These are phyloP conservation scores for Coprinopsis cinerea DNA, from an alignment of 768 basidiomycete genomes.

Conservation along the genomic window DNA sequence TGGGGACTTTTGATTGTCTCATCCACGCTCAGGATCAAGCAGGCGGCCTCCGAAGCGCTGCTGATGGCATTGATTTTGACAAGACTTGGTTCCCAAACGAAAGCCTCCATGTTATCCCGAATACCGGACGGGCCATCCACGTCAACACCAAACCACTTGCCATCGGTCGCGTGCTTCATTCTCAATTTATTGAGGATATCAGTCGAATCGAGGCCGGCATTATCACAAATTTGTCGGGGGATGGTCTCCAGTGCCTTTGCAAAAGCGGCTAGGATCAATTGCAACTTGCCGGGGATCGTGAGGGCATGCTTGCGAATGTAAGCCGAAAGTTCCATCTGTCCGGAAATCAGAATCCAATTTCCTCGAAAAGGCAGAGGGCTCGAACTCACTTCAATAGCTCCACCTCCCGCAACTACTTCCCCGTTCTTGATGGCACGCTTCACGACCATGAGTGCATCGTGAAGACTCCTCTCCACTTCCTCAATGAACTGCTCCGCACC, in stretches of 20 bases:
- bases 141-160: conserved; percentile 91
- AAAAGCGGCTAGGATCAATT: conserved; percentile 90
- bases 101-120: conserved; percentile 93
- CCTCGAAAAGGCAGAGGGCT: neutral
- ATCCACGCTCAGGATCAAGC: conserved; percentile 91
- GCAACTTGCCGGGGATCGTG: conserved; percentile 91
- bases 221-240: conserved; percentile 97
- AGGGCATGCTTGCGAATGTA: conserved; percentile 87
- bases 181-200: conserved; percentile 96
- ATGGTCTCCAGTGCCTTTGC: conserved; percentile 97
- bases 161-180: conserved; percentile 89
- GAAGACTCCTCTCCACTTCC: conserved; percentile 94
- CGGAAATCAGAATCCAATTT: neutral
- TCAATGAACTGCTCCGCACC: conserved; percentile 99
- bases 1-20: conserved; percentile 97
- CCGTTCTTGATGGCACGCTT: conserved; percentile 94
- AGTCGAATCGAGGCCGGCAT: conserved; percentile 95
- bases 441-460: conserved; percentile 99
- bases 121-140: conserved; percentile 87
- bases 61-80: conserved; percentile 94
- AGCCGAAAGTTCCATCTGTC: conserved; percentile 95
- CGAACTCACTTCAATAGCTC: conserved; percentile 80
- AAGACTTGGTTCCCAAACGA: conserved; percentile 97
- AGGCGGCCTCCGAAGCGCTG: conserved; percentile 95
- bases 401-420: conserved; percentile 95